Conservation (phyloP, 768 basidiomycete genomes). For the Harrya chromipes region DNA sequence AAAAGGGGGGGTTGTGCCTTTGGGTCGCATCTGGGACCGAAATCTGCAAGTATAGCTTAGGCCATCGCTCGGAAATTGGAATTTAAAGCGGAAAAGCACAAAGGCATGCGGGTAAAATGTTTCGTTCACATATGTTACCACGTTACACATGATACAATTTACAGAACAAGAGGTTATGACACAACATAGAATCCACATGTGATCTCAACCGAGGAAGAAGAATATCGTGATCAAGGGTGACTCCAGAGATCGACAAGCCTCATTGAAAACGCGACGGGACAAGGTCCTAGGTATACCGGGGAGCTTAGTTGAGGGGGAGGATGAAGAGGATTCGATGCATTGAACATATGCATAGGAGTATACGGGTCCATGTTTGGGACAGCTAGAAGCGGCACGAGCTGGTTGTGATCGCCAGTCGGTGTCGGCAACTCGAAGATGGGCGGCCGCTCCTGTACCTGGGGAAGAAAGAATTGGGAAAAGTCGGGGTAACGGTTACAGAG, state of each 20-base stretch:
- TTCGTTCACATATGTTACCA: background rate
- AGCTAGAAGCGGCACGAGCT: background rate
- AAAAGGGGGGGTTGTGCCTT: conserved; percentile 40
- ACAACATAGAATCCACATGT: background rate
- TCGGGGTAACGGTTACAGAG: conserved; percentile 32
- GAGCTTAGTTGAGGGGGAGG: background rate
- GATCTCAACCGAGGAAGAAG: background rate
- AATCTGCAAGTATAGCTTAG: conserved; percentile 49
- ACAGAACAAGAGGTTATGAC: conserved; percentile 11
- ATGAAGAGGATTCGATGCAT: background rate
- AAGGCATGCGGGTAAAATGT: conserved; percentile 1
- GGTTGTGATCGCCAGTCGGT: background rate
- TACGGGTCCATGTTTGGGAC: background rate
- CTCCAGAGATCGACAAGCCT: conserved; percentile 16
- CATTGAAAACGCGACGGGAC: conserved; percentile 21
- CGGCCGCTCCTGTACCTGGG: conserved; percentile 12
- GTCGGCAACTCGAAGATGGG: background rate
- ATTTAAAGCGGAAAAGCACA: background rate
- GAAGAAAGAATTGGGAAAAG: conserved; percentile 31
- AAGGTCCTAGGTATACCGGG: conserved; percentile 4
- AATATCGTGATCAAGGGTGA: background rate
- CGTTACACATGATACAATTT: conserved; percentile 4
- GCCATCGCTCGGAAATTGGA: conserved; percentile 30
- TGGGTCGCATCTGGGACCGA: conserved; percentile 50
- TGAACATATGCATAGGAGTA: background rate